phyloP scores from a whole-genome alignment of 2,329 filamentous ascomycete genomes.

The Colletotrichum aenigma region DNA sequence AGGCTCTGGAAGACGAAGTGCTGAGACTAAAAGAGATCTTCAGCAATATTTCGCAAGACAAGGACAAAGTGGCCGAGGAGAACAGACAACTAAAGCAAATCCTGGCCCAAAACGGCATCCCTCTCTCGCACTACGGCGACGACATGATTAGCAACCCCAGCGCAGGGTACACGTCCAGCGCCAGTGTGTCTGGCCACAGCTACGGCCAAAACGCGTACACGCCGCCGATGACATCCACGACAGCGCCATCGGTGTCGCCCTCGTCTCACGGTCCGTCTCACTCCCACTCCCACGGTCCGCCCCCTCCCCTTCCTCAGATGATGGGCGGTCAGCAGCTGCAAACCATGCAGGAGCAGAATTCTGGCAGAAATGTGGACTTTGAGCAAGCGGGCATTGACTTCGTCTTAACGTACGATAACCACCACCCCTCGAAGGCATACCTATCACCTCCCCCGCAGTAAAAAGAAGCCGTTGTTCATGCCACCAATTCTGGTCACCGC shows the following conservation, averaged over 20 bases:
- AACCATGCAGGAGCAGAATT: constrained; percentile 26
- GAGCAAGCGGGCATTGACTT: constrained; percentile 89
- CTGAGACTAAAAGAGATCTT: constrained; percentile 87
- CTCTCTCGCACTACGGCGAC: constrained; percentile 37
- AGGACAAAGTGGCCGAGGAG: constrained; percentile 77
- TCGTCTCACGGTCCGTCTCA: constrained; percentile 27
- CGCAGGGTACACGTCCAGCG: constrained; percentile 53
- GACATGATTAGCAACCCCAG: constrained; percentile 52
- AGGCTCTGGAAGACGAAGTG: constrained; percentile 89
- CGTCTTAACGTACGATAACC: constrained; percentile 80
- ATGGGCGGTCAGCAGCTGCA: constrained; percentile 35
- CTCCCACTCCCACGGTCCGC: constrained; percentile 21
- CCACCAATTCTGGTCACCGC: constrained; percentile 11
- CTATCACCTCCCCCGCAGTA: constrained; percentile 67
- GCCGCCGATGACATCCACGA: constrained; percentile 51
- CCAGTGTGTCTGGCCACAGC: constrained; percentile 65
- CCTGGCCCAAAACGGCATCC: constrained; percentile 58
- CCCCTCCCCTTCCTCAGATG: constrained; percentile 23
- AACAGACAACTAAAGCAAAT: constrained; percentile 73
- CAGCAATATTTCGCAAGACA: constrained; percentile 74
- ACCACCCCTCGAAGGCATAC: constrained; percentile 66
- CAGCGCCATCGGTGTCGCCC: constrained; percentile 42
- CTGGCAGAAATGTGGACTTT: constrained; percentile 64
- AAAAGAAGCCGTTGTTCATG: constrained; percentile 23
- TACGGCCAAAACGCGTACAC: constrained; percentile 57